Conservation (phyloP, 2,329 filamentous ascomycete species). For the Parastagonospora avenae region DNA sequence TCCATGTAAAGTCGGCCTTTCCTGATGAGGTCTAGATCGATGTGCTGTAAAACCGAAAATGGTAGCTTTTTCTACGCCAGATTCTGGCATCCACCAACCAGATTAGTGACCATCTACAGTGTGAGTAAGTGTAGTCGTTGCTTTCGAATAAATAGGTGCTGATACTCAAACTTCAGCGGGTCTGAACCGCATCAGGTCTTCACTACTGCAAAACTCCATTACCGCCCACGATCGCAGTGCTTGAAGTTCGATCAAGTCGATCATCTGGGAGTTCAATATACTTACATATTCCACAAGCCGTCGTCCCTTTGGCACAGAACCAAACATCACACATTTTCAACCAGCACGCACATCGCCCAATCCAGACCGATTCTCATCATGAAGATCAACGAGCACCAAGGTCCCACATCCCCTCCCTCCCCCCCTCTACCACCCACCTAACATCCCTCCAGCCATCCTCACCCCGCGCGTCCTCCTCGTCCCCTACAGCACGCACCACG, state of each 20-base stretch:
- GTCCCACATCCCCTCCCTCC: slow-evolving; percentile 5
- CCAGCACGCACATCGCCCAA: background rate
- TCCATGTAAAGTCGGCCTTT: background rate
- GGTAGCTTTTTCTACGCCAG: background rate
- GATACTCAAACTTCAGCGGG: too few species aligned
- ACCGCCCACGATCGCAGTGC: too few species aligned
- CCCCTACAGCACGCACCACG: slow-evolving; percentile 82
- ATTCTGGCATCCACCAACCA: background rate
- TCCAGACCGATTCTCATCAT: slow-evolving; percentile 25
- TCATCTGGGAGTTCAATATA: too few species aligned
- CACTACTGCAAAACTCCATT: too few species aligned
- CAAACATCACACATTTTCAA: background rate
- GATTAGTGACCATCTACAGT: background rate
- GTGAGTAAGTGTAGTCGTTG: too few species aligned
- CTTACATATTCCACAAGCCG: too few species aligned
- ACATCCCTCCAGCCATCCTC: slow-evolving; percentile 62
- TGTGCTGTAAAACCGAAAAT: background rate
- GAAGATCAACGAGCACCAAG: slow-evolving; percentile 50
- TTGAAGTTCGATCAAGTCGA: too few species aligned
- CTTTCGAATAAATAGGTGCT: too few species aligned
- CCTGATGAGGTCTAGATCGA: background rate
- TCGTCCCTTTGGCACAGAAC: too few species aligned
- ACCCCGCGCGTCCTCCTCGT: slow-evolving; percentile 74
- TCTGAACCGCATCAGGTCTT: too few species aligned
- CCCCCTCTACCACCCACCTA: slow-evolving; percentile 1